Conservation (phyloP, 2,329 filamentous ascomycete species). For the Domatiomyces catenatus region DNA sequence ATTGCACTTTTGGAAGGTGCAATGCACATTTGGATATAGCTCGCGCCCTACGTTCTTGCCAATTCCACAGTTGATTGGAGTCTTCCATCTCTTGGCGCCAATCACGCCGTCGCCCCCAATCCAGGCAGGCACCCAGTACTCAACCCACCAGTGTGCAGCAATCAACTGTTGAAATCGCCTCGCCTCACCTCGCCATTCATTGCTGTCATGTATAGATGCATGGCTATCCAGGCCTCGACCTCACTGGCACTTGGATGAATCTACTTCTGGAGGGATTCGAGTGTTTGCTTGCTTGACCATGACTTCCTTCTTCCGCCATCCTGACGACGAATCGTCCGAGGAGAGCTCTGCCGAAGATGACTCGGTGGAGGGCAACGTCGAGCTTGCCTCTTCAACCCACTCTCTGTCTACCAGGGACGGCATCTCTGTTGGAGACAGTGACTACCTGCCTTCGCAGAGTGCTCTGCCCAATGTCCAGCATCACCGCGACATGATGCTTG, state of each 20-base stretch:
- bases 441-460: constrained; percentile 1
- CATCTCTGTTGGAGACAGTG: constrained; percentile 7
- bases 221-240: neutral
- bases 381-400: constrained; percentile 10
- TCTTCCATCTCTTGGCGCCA: neutral
- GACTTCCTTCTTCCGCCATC: constrained; percentile 14
- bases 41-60: neutral
- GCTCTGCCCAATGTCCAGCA: constrained; percentile 7
- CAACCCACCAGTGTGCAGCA: neutral
- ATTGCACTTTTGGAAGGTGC: neutral
- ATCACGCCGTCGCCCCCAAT: neutral
- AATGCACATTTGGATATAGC: neutral
- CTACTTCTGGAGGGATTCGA: neutral
- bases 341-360: constrained; percentile 1
- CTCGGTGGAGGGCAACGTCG: constrained; percentile 2
- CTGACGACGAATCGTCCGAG: constrained; percentile 9
- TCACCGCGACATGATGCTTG: constrained; percentile 24
- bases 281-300: constrained; percentile 1
- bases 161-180: neutral
- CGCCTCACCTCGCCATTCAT: too few species aligned
- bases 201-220: neutral
- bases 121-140: neutral
- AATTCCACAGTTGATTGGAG: neutral
- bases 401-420: constrained; percentile 12
- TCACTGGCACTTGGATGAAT: neutral